Percentiles rank a stretch among this genome's conserved stretches.
Conservation (phyloP, 345 rosid genomes). For the Viola odorata region DNA sequence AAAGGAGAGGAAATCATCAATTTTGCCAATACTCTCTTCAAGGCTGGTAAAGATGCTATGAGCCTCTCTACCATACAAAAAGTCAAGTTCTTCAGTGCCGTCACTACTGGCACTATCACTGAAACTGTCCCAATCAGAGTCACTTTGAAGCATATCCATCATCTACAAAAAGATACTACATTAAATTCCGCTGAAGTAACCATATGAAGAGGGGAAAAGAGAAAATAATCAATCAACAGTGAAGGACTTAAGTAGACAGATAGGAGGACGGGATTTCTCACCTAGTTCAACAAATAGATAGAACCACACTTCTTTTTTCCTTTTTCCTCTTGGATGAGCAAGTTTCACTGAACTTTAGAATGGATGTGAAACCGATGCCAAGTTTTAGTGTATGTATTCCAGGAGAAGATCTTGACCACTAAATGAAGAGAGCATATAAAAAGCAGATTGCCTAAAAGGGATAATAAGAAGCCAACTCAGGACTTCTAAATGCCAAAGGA, state of each 20-base stretch:
- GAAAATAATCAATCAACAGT: background rate
- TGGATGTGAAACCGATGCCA: background rate
- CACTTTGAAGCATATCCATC: constrained; percentile 59
- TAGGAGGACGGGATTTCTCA: background rate
- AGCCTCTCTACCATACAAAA: constrained; percentile 55
- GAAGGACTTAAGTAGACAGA: no score
- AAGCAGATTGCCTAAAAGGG: constrained; percentile 28
- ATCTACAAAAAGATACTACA: constrained; percentile 25
- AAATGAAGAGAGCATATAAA: constrained; percentile 20
- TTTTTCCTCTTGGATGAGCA: background rate
- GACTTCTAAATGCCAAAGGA: constrained; percentile 41
- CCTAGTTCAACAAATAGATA: background rate
- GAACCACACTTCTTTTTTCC: background rate
- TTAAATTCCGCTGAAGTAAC: constrained; percentile 8
- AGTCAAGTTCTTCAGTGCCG: constrained; percentile 55
- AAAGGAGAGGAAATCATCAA: constrained; percentile 81
- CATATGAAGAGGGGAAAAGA: background rate
- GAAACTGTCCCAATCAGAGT: constrained; percentile 82
- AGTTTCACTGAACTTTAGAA: constrained; percentile 1
- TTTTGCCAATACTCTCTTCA: constrained; percentile 77
- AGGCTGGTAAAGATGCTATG: constrained; percentile 65
- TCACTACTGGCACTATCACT: constrained; percentile 83
- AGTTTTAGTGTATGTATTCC: constrained; percentile 2
- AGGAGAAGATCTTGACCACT: constrained; percentile 14
- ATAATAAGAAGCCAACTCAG: constrained; percentile 26